Percentiles rank a stretch among this genome's conserved stretches.
These are phyloP conservation scores for Vittaforma corneae DNA, from an alignment of 371 early-diverging fungal genomes.

Conservation along the genomic window DNA sequence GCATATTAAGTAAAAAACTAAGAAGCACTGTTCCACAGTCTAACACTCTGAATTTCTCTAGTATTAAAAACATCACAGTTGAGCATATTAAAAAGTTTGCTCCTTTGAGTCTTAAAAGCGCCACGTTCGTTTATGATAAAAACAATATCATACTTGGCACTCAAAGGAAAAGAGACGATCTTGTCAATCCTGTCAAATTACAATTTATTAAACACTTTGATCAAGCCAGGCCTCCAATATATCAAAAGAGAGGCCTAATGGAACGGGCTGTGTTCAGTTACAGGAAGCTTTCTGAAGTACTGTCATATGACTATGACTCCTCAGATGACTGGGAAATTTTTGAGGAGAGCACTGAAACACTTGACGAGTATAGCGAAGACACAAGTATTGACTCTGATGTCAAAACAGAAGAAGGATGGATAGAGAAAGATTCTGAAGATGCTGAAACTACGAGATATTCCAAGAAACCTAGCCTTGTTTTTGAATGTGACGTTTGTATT, in stretches of 20 bases:
- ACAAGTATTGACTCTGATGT: neutral
- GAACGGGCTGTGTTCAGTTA: neutral
- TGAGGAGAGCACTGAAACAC: neutral
- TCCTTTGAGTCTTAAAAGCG: neutral
- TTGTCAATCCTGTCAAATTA: neutral
- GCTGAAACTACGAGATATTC: neutral
- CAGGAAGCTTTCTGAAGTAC: neutral
- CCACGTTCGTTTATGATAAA: slow-evolving; percentile 18
- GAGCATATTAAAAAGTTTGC: slow-evolving; percentile 5
- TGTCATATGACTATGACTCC: slow-evolving; percentile 5
- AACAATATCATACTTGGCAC: slow-evolving; percentile 15
- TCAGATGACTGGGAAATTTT: slow-evolving; percentile 20
- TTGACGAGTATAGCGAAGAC: neutral
- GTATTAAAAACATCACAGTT: neutral
- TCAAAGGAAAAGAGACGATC: slow-evolving; percentile 11
- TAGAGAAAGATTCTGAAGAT: too few species aligned
- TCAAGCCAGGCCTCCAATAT: slow-evolving; percentile 14
- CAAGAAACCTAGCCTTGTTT: slow-evolving; percentile 1
- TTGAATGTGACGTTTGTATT: too few species aligned
- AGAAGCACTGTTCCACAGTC: too few species aligned
- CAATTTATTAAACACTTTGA: slow-evolving; percentile 22
- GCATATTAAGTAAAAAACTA: too few species aligned
- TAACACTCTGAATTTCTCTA: neutral
- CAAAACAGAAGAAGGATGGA: neutral
- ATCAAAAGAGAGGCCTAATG: slow-evolving; percentile 4